Base-by-base conservation (phyloP, 805 yeast genomes). In the Suhomyces faveliae region DNA sequence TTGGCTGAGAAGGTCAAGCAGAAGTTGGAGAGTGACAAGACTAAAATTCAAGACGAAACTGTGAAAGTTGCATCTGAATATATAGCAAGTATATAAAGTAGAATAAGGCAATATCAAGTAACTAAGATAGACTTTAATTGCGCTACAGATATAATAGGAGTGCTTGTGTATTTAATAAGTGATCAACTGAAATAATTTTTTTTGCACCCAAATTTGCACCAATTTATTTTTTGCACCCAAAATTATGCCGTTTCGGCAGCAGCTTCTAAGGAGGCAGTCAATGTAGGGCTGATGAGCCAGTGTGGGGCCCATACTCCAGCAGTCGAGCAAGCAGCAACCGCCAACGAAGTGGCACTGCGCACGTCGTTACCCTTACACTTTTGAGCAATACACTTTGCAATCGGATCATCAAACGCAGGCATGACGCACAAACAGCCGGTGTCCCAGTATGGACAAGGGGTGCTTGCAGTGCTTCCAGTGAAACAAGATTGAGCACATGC, bases 371-470 rank as follows among this genome's bases (percentile, higher is more conserved):
- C 74, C 15, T 53, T 46, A 47, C 65, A 62, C 39, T 37, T 70
- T 76, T 71, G 45, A 25, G 62, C 61, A 24, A 62, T 48, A 66
- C 77, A 71, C 80, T 63, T 54, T 40, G 69, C 75, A 24, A 71
- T 67, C 6, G 50, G 51, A 21, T 63, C 63, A 25, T 59, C 61
- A 61, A 66, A 71, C 38, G 52, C 52, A 35, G 71, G 59, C 68
- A 71, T 70, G 35, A 69, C 70, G 64, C 77, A 71, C 47, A 71
- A 65, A 60, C 77, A 71, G 17, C 77, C 77, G 38, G 75, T 64
- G 54, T 71, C 77, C 75, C 76, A 71, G 65, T 70, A 69, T 41
- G 77, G 77, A 51, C 77, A 71, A 40, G 75, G 75, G 15, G 74
- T 68, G 38, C 55, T 52, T 9, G 66, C 64, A 42, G 74, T 68